These are phyloP conservation scores for Fomitopsis pinicola DNA, from an alignment of 1,284 basidiomycete genomes.

Conservation along the genomic window DNA sequence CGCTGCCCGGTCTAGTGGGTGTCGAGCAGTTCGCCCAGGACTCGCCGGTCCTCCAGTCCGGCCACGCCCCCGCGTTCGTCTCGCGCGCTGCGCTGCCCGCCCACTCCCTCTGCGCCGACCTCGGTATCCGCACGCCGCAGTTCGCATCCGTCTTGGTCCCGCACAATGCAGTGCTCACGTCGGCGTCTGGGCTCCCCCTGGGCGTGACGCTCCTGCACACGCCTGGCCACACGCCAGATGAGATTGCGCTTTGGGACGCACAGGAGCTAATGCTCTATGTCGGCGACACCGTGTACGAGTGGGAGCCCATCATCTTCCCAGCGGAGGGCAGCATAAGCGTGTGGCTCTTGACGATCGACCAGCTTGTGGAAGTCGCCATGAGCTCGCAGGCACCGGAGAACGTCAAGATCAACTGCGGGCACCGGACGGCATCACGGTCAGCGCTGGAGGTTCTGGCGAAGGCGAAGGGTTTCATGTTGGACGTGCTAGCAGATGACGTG, in stretches of 20 bases:
- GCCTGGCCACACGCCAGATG: conserved; percentile 54
- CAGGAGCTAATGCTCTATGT: conserved; percentile 48
- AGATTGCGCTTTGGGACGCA: conserved; percentile 46
- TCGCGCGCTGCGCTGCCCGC: conserved; percentile 32
- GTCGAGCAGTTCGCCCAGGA: conserved; percentile 45
- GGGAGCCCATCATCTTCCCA: conserved; percentile 49
- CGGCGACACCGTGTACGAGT: conserved; percentile 52
- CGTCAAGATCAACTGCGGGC: conserved; percentile 44
- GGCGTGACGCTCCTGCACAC: conserved; percentile 45
- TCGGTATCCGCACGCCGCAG: conserved; percentile 36
- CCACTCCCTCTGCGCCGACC: conserved; percentile 41
- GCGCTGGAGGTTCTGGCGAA: conserved; percentile 41
- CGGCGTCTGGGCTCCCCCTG: conserved; percentile 9
- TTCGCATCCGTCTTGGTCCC: conserved; percentile 42
- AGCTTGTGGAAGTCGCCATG: conserved; percentile 36
- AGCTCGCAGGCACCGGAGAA: conserved; percentile 19
- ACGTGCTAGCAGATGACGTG: conserved; percentile 42
- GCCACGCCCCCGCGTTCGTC: conserved; percentile 40
- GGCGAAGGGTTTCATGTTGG: conserved; percentile 39
- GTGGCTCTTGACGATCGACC: conserved; percentile 43
- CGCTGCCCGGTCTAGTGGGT: conserved; percentile 32
- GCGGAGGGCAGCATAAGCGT: conserved; percentile 43
- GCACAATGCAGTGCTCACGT: conserved; percentile 23
- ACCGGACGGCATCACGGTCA: conserved; percentile 38
- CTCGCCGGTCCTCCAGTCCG: conserved; percentile 43